These are phyloP conservation scores for Schizosaccharomyces octosporus DNA, from an alignment of 805 yeast species.

Conservation along the genomic window DNA sequence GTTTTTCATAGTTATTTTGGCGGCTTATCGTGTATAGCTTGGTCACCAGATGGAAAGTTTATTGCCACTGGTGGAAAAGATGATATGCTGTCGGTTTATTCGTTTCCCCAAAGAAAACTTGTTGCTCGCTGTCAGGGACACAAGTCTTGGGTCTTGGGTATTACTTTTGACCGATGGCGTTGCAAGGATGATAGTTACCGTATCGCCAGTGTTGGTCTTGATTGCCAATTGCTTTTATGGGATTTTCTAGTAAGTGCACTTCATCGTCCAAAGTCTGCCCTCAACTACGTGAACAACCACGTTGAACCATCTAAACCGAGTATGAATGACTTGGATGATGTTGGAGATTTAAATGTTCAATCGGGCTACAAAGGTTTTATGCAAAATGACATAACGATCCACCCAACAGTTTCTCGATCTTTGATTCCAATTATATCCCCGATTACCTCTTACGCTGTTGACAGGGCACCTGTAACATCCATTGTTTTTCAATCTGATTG, in stretches of 20 bases:
- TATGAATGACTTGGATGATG: not conserved
- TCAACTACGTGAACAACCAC: not conserved
- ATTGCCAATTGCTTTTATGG: slow-evolving; percentile 27
- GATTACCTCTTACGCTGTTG: not conserved
- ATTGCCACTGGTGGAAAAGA: slow-evolving; percentile 28
- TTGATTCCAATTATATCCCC: not conserved
- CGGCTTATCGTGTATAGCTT: slow-evolving; percentile 28
- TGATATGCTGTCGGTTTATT: slow-evolving; percentile 24
- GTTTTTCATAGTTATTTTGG: slow-evolving; percentile 41
- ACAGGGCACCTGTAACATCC: not conserved
- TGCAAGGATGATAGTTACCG: slow-evolving; percentile 19
- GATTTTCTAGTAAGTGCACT: slow-evolving; percentile 27
- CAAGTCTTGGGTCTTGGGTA: slow-evolving; percentile 25
- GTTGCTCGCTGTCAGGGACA: slow-evolving; percentile 26
- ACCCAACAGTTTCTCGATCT: not conserved
- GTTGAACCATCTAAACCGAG: not conserved
- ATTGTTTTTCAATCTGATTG: not conserved
- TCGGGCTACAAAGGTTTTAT: not conserved
- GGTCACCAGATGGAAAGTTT: slow-evolving; percentile 30
- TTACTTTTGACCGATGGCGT: slow-evolving; percentile 21
- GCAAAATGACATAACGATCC: not conserved
- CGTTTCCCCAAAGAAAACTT: slow-evolving; percentile 12
- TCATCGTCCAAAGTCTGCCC: slow-evolving; percentile 7
- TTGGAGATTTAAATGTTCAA: not conserved
- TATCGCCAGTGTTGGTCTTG: slow-evolving; percentile 32